phyloP scores from a whole-genome alignment of 2,329 filamentous ascomycete genomes.

The Zymoseptoria ardabiliae region DNA sequence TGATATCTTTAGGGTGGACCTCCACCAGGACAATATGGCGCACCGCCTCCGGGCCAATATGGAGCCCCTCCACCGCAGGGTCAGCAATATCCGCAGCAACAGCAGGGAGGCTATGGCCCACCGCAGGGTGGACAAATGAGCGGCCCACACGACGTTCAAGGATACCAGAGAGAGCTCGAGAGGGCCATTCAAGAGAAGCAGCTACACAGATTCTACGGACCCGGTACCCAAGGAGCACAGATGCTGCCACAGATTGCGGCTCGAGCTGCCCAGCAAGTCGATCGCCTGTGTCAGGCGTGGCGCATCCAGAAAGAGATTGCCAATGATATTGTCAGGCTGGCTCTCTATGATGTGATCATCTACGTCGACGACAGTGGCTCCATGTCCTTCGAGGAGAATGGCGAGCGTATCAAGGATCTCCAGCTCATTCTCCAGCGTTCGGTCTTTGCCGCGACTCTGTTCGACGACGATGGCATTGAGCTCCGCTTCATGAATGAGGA shows the following conservation, averaged over 20 bases:
- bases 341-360: conserved; percentile 55
- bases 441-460: conserved; percentile 58
- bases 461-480: conserved; percentile 61
- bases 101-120: conserved; percentile 28
- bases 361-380: conserved; percentile 64
- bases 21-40: conserved; percentile 14
- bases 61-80: conserved; percentile 23
- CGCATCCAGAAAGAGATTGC: conserved; percentile 52
- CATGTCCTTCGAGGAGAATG: conserved; percentile 61
- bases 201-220: conserved; percentile 53
- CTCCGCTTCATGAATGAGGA: conserved; percentile 64
- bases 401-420: conserved; percentile 59
- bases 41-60: conserved; percentile 18
- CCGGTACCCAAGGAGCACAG: conserved; percentile 44
- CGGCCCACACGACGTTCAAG: conserved; percentile 41
- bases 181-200: conserved; percentile 53
- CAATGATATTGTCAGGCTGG: conserved; percentile 55
- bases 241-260: conserved; percentile 40
- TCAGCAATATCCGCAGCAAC: conserved; percentile 22
- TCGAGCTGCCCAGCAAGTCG: conserved; percentile 44
- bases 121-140: conserved; percentile 32
- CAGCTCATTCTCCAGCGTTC: conserved; percentile 57
- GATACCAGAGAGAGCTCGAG: conserved; percentile 51
- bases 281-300: conserved; percentile 51
- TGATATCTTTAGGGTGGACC: conserved; percentile 16